Evolutionary conservation across 257 asterid genomes (phyloP), one percentile per base, ranked within the genome.

Genomic region (Salvia hispanica): DNA sequence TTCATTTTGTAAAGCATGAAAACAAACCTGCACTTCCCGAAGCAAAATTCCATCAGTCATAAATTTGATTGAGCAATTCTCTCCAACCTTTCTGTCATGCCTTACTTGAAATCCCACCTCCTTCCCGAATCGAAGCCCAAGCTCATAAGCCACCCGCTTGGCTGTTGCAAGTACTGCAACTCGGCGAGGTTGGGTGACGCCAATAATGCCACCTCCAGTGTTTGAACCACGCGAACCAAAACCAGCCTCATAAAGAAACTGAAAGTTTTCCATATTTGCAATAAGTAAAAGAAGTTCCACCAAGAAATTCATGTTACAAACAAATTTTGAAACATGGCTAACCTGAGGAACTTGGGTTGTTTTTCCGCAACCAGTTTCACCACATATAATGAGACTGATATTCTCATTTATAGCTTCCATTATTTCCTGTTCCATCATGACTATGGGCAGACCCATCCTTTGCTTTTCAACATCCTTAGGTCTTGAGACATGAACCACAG

Each of bases 271-370:
- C 73, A 70, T 74, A 28, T 59, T 75, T 58, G 51, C 16, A 77
- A 65, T 33, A 71, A 53, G 57, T 71, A 36, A 42, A 64, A 44
- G 36, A n/a, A 62, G 40, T 16, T 54, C 15, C 25, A 36, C 14
- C 54, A 7, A 69, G 7, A 33, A 60, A 73, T n/a, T 54, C 54
- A 64, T 40, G 43, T 37, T 64, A 36, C 55, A 14, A 60, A 47
- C 36, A 61, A 25, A 62, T 28, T 48, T 31, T 46, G 65, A 34
- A 48, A 51, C 64, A 56, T 61, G 57, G 64, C 90, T 64, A 68
- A 90, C 99, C 97, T 90, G 97, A 9, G 99, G 99, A 76, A 93
- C 97, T 81, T 93, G 99, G 66, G 99, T 93, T 68, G 97, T 93
- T 81, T 93, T 93, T 56, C 99, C 97, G 76, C 99, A 93, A 25